These are phyloP conservation scores for Hibiscus tridactylites DNA, from an alignment of 345 rosid species.

Conservation along the genomic window DNA sequence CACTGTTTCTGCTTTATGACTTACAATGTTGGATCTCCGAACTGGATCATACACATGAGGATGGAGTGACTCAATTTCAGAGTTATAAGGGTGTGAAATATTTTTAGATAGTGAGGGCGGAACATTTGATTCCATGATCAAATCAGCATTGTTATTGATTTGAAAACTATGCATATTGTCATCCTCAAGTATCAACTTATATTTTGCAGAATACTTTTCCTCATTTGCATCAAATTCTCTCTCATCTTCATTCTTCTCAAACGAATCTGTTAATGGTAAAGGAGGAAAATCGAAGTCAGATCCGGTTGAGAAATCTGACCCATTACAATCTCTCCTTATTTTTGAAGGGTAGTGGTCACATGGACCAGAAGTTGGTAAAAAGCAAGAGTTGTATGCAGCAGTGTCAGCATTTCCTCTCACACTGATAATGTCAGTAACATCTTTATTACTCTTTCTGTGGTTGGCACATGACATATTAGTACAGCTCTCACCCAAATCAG, in stretches of 20 bases:
- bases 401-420: conserved; percentile 50
- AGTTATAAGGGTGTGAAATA: conserved; percentile 18
- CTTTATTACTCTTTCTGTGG: conserved; percentile 48
- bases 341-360: conserved; percentile 30
- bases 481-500: conserved; percentile 45
- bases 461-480: conserved; percentile 36
- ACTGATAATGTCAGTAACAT: conserved; percentile 50
- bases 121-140: conserved; percentile 56
- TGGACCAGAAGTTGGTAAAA: conserved; percentile 36
- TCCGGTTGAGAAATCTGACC: conserved; percentile 32
- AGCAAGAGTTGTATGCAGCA: conserved; percentile 41
- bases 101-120: conserved; percentile 31
- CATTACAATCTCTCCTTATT: conserved; percentile 24
- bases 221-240: conserved; percentile 34
- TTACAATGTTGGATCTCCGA: conserved; percentile 22
- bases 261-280: conserved; percentile 66
- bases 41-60: conserved; percentile 30
- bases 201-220: conserved; percentile 26
- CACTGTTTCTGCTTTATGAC: conserved; percentile 31
- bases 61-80: conserved; percentile 54
- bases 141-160: conserved; percentile 62
- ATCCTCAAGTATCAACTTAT: conserved; percentile 35
- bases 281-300: conserved; percentile 57
- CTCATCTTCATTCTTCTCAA: conserved; percentile 46
- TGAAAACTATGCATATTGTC: conserved; percentile 72